Evolutionary conservation across 306 rosid species (phyloP), one percentile per base, ranked within the genome.

Genomic region (Dryas drummondii): DNA sequence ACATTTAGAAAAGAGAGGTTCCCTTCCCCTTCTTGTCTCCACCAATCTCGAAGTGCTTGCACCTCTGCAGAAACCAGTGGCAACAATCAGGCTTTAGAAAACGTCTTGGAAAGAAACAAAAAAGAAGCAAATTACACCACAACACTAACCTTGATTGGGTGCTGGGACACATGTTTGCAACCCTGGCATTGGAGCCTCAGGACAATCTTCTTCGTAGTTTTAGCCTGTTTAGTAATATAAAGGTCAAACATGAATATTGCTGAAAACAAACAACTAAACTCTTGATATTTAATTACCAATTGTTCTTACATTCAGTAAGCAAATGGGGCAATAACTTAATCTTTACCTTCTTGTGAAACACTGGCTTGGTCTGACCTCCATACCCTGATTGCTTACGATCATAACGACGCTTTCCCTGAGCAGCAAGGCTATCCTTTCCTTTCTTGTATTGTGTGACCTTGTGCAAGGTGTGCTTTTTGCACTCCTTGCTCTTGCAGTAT

Each of bases 21-120:
- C 86, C 81, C 86, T 79, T 83, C 16, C 86, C 86, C 69, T 83
- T 83, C 83, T 83, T 83, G 81, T 83, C 86, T 71, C 86, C 80
- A 45, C 84, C 84, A 37, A 84, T 80, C 62, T 80, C 87, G 19
- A 80, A 84, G 50, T 85, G 81, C 74, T 85, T 85, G 84, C 88
- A 85, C 74, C 88, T 75, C 88, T 85, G 88, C 82, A 70, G 0
- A 73, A 19, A 11, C 37, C 71, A 69, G 17, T 4, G 16, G 15
- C 3, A 54, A 72, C 27, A 60, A 56, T 15, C 60, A 48, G 41
- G 9, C 14, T 41, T 61, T 1, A 22, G 63, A 50, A 44, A 11
- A 65, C 22, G 6, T n/a, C 12, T 0, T 8, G 13, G 2, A 16
- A 7, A 6, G 0, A 12, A 16, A 16, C 10, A 41, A 1, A 22